Evolutionary conservation across 768 basidiomycete species (phyloP).

Genomic region (Boletus patriciae): DNA sequence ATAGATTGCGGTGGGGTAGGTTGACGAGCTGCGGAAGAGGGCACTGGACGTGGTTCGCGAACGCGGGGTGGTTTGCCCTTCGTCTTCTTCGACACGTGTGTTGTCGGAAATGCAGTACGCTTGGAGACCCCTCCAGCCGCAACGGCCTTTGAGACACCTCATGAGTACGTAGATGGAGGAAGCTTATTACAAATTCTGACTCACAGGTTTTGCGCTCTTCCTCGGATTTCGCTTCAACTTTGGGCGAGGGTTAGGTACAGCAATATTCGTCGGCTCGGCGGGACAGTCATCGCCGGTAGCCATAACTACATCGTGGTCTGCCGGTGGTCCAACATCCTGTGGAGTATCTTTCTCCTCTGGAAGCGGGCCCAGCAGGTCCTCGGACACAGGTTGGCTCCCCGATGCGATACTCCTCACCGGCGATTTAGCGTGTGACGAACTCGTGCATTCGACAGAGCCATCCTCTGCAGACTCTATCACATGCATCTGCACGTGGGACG

Average conservation of each 20-base stretch:
- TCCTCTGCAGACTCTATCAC: not conserved
- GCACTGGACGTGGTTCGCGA: slow-evolving; percentile 11
- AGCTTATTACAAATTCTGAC: slow-evolving; percentile 12
- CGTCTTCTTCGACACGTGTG: slow-evolving; percentile 23
- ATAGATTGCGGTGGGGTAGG: slow-evolving; percentile 14
- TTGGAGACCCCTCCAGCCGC: slow-evolving; percentile 22
- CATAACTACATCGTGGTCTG: slow-evolving; percentile 3
- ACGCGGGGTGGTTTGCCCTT: slow-evolving; percentile 15
- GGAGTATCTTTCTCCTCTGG: not conserved
- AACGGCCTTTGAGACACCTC: slow-evolving; percentile 17
- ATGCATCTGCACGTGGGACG: slow-evolving; percentile 6
- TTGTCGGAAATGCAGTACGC: slow-evolving; percentile 5
- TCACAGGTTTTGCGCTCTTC: slow-evolving; percentile 24
- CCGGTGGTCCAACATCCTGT: not conserved
- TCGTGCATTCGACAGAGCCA: not conserved
- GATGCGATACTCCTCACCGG: not conserved
- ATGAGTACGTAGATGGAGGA: slow-evolving; percentile 18
- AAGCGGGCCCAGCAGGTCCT: not conserved
- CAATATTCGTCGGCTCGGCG: not conserved
- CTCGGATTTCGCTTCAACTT: slow-evolving; percentile 29
- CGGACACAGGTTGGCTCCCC: not conserved
- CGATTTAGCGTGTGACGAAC: not conserved
- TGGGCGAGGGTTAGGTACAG: slow-evolving; percentile 4
- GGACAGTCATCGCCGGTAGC: not conserved
- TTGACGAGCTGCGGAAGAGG: slow-evolving; percentile 10